These are phyloP conservation scores for Ciborinia camelliae DNA, from an alignment of 2,329 filamentous ascomycete genomes.

Conservation along the genomic window DNA sequence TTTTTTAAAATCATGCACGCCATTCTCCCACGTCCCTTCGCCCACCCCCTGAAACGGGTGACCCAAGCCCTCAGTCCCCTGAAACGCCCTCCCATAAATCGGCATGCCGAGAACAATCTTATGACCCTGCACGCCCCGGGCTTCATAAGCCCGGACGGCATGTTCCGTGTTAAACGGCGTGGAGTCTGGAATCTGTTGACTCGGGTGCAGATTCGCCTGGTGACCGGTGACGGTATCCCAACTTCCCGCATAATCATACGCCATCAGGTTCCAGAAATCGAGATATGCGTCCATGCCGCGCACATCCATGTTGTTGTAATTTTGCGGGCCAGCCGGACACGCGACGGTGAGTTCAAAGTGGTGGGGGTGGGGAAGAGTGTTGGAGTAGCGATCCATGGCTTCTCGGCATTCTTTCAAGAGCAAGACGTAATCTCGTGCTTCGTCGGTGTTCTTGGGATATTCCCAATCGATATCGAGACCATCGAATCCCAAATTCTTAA, in stretches of 20 bases:
- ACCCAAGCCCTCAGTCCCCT: slow-evolving; percentile 72
- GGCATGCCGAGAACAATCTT: slow-evolving; percentile 93
- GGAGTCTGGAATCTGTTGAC: slow-evolving; percentile 50
- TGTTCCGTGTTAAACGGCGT: slow-evolving; percentile 77
- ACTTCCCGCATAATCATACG: slow-evolving; percentile 81
- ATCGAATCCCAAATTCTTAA: slow-evolving; percentile 79
- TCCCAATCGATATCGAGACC: slow-evolving; percentile 69
- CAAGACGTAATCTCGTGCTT: slow-evolving; percentile 58
- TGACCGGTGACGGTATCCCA: slow-evolving; percentile 75
- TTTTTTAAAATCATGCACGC: slow-evolving; percentile 85
- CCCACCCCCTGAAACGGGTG: slow-evolving; percentile 67
- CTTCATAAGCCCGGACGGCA: slow-evolving; percentile 69
- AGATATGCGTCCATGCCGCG: slow-evolving; percentile 61
- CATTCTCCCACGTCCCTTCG: slow-evolving; percentile 77
- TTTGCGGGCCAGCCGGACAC: slow-evolving; percentile 58
- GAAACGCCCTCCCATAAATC: slow-evolving; percentile 83
- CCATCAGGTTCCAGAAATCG: slow-evolving; percentile 81
- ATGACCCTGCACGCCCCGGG: slow-evolving; percentile 57
- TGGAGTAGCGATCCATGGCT: slow-evolving; percentile 56
- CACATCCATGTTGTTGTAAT: slow-evolving; percentile 62
- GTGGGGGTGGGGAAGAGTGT: slow-evolving; percentile 39
- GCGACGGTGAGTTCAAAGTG: slow-evolving; percentile 65
- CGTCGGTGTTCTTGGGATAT: slow-evolving; percentile 53
- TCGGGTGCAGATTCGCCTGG: slow-evolving; percentile 73
- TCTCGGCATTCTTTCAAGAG: slow-evolving; percentile 54